Base-by-base conservation (phyloP, 495 filamentous ascomycete genomes). In the Copromyces sp. region DNA sequence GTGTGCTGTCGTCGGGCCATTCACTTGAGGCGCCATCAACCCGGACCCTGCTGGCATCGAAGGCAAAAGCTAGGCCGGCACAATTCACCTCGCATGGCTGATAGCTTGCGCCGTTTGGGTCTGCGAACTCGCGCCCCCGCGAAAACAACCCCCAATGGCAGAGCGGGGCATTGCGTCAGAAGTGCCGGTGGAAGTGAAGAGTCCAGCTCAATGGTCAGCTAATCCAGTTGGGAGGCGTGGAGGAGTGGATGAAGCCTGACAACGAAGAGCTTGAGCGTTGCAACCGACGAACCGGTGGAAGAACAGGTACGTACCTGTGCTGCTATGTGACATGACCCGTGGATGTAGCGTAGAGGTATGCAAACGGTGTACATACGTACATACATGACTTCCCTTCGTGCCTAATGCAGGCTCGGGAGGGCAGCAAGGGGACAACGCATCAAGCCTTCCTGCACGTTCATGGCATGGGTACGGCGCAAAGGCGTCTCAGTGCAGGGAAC, bases 401-500 rank as follows among this genome's bases (percentile, higher is more conserved):
- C 53, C 53, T 71, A 68, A 77, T 77, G 76, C 76, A 76, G 74
- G 71, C 70, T 75, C 70, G 73, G 77, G 61, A 72, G 72, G 74
- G 75, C 72, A 45, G 16, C 42, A 69, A 68, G 40, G 45, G 70
- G 79, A 80, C 79, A 80, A 79, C 79, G 76, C 78, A 80, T 80
- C 79, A 77, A 80, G 69, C 45, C 76, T 70, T 75, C 73, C 74
- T 78, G 78, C 78, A 78, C 69, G 74, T 74, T 40, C 65, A 70
- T 47, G 73, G 74, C 65, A 73, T 71, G 71, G 71, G 65, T 16
- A 17, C 29, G 53, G 29, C 53, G 53, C 53, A 65, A 35, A 65
- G 65, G 68, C 40, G 68, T 69, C 69, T 69, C 71, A 73, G 70
- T 72, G 76, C 76, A 76, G 61, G 68, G 45, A n/a, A 8, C 42